Evolutionary conservation across 768 basidiomycete species (phyloP).

Genomic region (Heimioporus sp.): DNA sequence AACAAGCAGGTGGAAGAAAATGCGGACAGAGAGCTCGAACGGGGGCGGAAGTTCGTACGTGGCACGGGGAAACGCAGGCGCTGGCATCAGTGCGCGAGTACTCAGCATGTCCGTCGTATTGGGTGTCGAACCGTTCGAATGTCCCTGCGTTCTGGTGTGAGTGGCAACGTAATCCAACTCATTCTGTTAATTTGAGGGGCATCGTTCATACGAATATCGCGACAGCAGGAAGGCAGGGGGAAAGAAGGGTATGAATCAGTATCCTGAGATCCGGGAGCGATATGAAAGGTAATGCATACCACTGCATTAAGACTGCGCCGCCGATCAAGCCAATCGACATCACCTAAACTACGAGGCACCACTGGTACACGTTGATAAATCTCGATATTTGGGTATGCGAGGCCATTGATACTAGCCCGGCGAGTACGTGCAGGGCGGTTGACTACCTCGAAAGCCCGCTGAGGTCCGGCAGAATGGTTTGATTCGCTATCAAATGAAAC

Average conservation of each 20-base stretch:
- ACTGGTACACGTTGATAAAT: slow-evolving; percentile 43
- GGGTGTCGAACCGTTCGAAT: slow-evolving; percentile 43
- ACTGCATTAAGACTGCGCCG: slow-evolving; percentile 69
- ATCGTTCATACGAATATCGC: slow-evolving; percentile 2
- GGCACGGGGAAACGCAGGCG: slow-evolving; percentile 21
- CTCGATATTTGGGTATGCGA: slow-evolving; percentile 42
- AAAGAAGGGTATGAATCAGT: slow-evolving; percentile 18
- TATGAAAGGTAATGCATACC: slow-evolving; percentile 43
- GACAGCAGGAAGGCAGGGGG: slow-evolving; percentile 1
- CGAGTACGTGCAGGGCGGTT: slow-evolving; percentile 51
- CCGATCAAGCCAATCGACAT: slow-evolving; percentile 77
- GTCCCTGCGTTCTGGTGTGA: slow-evolving; percentile 45
- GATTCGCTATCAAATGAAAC: slow-evolving; percentile 40
- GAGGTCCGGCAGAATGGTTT: slow-evolving; percentile 33
- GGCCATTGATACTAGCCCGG: slow-evolving; percentile 48
- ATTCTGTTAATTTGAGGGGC: slow-evolving; percentile 43
- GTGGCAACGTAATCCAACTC: slow-evolving; percentile 71
- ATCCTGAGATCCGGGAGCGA: slow-evolving; percentile 12
- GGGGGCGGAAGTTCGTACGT: slow-evolving; percentile 34
- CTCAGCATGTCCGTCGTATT: slow-evolving; percentile 50
- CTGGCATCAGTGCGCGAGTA: slow-evolving; percentile 37
- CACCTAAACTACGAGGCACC: slow-evolving; percentile 56
- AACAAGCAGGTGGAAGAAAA: slow-evolving; percentile 55
- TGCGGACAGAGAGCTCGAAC: slow-evolving; percentile 42
- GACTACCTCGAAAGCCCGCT: slow-evolving; percentile 46